These are phyloP conservation scores for Boletus fagicola DNA, from an alignment of 768 basidiomycete genomes.

Conservation along the genomic window DNA sequence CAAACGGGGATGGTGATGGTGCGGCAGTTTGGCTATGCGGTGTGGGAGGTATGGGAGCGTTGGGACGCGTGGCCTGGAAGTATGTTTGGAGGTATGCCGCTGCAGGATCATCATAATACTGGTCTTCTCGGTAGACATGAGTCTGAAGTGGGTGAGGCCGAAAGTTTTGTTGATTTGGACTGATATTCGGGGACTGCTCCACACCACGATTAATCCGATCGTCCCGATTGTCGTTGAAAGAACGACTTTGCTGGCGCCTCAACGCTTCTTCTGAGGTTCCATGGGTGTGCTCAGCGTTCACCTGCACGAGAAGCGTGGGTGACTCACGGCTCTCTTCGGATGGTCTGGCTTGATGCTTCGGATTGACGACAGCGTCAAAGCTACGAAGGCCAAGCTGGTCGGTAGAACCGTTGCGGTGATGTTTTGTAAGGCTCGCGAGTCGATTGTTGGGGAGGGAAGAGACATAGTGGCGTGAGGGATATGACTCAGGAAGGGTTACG, in stretches of 20 bases:
- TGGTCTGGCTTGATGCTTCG: slow-evolving; percentile 35
- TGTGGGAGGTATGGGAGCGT: slow-evolving; percentile 77
- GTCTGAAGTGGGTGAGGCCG: slow-evolving; percentile 40
- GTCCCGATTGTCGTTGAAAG: slow-evolving; percentile 19
- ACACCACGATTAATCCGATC: slow-evolving; percentile 20
- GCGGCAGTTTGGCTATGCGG: slow-evolving; percentile 74
- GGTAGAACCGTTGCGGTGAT: slow-evolving; percentile 54
- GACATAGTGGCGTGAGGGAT: slow-evolving; percentile 32
- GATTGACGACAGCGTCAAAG: slow-evolving; percentile 57
- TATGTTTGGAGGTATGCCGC: slow-evolving; percentile 60
- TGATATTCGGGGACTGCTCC: slow-evolving; percentile 23
- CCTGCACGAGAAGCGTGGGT: slow-evolving; percentile 7
- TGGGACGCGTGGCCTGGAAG: slow-evolving; percentile 59
- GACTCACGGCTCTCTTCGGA: slow-evolving; percentile 32
- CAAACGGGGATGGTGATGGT: slow-evolving; percentile 66
- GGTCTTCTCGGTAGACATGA: slow-evolving; percentile 54
- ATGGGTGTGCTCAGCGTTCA: slow-evolving; percentile 17
- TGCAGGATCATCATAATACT: slow-evolving; percentile 59
- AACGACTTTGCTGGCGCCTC: slow-evolving; percentile 22
- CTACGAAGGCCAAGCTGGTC: slow-evolving; percentile 62
- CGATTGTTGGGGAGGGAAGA: slow-evolving; percentile 31
- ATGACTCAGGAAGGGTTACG: slow-evolving; percentile 52
- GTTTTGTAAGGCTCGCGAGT: slow-evolving; percentile 41
- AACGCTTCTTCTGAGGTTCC: slow-evolving; percentile 17
- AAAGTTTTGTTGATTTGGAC: slow-evolving; percentile 21